Base-by-base conservation (phyloP, 129 eudicot species). In the Mikania micrantha region DNA sequence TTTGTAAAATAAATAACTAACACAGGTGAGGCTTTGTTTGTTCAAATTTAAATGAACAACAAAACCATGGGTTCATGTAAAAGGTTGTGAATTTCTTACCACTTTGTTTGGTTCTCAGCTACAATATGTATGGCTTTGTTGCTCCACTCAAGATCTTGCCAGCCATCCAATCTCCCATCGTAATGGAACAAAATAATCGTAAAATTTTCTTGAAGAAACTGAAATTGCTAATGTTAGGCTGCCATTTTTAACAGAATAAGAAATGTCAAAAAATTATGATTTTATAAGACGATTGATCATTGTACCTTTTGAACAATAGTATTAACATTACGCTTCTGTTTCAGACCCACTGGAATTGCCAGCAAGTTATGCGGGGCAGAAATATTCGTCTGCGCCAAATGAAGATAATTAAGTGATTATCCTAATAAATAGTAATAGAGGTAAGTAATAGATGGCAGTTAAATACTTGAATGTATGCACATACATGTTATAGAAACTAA, bases 121-220 rank as follows among this genome's bases (percentile, higher is more conserved):
- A 84, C 86, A 69, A 93, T 70, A 77, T 93, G 98, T 70, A 88
- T 72, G 42, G 96, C 95, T 41, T 74, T 75, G 47, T 72, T 82
- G 74, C 92, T 86, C 98, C 98, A 93, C 53, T 84, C 79, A 64
- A 93, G 86, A 85, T 86, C 87, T 81, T 77, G 83, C 98, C 98
- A 93, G 15, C 88, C 91, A 78, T 88, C 95, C 78, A 88, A 56
- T 44, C 74, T 86, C 11, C 98, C 98, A 75, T 93, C 98, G 44
- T 93, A 93, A 74, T 93, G 98, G 79, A 93, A 93, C 72, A 93
- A 82, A 35, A 88, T 69, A 61, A 93, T 45, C 19, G 98, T 88
- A 71, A 93, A 88, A 75, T 93, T 88, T 75, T 76, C 96, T 82
- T 83, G 60, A 79, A 93, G 95, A 81, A 93, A 93, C 98, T 93